Conservation (phyloP, 176 grass and related monocot species). For the barley (Hordeum vulgare) region DNA sequence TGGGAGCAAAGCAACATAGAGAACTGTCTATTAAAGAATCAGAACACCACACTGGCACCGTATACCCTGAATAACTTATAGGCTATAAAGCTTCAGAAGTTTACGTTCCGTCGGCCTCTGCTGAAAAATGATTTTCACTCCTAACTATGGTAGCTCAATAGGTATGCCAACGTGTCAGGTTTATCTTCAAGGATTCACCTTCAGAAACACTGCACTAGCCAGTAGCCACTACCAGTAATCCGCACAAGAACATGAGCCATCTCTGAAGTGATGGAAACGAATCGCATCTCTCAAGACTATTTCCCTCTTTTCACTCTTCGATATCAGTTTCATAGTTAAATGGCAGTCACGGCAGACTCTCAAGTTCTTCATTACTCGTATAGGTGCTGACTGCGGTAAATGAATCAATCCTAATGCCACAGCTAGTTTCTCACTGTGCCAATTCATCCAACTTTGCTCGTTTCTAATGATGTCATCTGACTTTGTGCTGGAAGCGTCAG, state of each 20-base stretch:
- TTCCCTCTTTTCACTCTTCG: conserved; percentile 39
- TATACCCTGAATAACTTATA: background rate
- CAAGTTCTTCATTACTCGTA: conserved; percentile 71
- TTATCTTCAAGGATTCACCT: background rate
- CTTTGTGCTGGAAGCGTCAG: background rate
- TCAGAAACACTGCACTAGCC: background rate
- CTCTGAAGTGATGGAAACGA: conserved; percentile 40
- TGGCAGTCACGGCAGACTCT: conserved; percentile 61
- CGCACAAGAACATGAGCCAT: conserved; percentile 31
- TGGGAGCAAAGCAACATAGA: background rate
- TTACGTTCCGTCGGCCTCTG: conserved; percentile 60
- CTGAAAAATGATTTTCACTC: background rate
- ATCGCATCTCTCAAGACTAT: conserved; percentile 41
- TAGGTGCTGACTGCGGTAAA: conserved; percentile 38
- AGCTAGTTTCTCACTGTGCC: conserved; percentile 61
- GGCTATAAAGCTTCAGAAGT: conserved; percentile 17
- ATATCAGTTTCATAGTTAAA: conserved; percentile 52
- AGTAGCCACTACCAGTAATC: conserved; percentile 32
- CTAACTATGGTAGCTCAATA: no score
- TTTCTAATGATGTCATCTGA: conserved; percentile 10
- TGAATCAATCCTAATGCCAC: conserved; percentile 59
- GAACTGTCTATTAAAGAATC: background rate
- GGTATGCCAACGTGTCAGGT: no score
- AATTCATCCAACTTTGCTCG: conserved; percentile 28
- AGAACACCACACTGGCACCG: background rate